Evolutionary conservation across 345 rosid species (phyloP), one percentile per base, ranked within the genome.

Genomic region (Rhizophora mangle): DNA sequence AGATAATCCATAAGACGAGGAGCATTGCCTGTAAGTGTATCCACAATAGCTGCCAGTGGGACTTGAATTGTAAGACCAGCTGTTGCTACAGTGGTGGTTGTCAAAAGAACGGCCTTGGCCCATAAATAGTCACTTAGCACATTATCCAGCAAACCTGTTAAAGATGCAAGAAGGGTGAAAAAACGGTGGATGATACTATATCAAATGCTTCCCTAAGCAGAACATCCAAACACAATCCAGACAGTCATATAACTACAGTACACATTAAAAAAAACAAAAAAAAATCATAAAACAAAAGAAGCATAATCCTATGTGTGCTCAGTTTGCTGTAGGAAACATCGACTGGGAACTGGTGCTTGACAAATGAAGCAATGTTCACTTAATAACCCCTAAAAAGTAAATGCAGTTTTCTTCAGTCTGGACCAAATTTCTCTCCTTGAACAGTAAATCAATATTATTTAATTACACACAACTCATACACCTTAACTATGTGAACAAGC

Each of bases 41-140:
- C 99, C 2, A 95, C 88, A 56, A 95, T 61, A 24, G 97, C 99
- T 60, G 99, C 97, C 79, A 95, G 64, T 6, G 97, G 99, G 46
- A 94, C 98, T 85, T 94, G 98, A 67, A 95, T 88, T 11, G 96
- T 86, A 32, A 92, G 96, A 65, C 97, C 96, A 26, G 97, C 97
- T 3, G 96, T 86, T 57, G 97, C 99, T 20, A 95, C 96, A 0
- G 97, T 95, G 6, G 99, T 87, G 53, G 97, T 88, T 32, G 99
- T 95, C 62, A 91, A 75, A 52, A 94, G 83, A 30, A 94, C 93
- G 5, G 98, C 98, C 80, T 94, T 94, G 3, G 96, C 97, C 97
- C 99, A 91, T 60, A 91, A 74, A 72, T 91, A 91, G 78, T 95
- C 97, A 57, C 97, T 95, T 73, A 95, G 80, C 69, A 95, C 99